phyloP scores from a whole-genome alignment of 2,329 filamentous ascomycete genomes.

The Pestalotiopsis fici region DNA sequence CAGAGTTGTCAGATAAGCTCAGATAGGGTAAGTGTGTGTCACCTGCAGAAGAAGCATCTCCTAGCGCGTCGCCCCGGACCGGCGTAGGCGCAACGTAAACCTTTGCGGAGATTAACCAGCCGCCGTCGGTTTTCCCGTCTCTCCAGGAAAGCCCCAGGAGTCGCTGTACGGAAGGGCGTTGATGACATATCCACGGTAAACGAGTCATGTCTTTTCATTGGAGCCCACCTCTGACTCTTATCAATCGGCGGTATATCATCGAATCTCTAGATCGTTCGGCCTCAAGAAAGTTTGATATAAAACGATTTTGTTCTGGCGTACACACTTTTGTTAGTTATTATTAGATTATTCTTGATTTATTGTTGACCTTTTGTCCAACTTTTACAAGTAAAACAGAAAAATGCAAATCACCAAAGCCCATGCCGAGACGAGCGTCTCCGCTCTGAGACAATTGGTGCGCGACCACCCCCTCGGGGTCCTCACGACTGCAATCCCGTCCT shows the following conservation, averaged over 20 bases:
- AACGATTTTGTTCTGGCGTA: neutral
- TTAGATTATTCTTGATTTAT: neutral
- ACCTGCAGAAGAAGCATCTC: neutral
- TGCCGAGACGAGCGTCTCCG: slow-evolving; percentile 48
- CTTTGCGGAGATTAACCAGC: neutral
- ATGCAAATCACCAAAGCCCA: slow-evolving; percentile 62
- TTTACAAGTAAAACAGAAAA: neutral
- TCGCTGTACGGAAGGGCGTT: neutral
- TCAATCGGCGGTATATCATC: neutral
- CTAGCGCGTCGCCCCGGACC: too few species aligned
- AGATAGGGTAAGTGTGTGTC: too few species aligned
- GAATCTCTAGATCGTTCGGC: neutral
- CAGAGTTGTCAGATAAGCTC: too few species aligned
- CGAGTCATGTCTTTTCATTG: neutral
- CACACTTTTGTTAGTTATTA: neutral
- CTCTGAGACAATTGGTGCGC: slow-evolving; percentile 56
- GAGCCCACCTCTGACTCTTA: neutral
- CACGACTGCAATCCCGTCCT: slow-evolving; percentile 60
- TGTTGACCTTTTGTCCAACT: neutral
- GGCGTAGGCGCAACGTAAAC: too few species aligned
- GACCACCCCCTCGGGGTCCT: slow-evolving; percentile 63
- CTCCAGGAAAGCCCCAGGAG: neutral
- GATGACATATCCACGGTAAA: neutral
- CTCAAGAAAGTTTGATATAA: neutral
- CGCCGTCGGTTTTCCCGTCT: neutral